Evolutionary conservation across 1,284 basidiomycete species (phyloP), one percentile per base, ranked within the genome.

Genomic region (Marasmius fiardii): DNA sequence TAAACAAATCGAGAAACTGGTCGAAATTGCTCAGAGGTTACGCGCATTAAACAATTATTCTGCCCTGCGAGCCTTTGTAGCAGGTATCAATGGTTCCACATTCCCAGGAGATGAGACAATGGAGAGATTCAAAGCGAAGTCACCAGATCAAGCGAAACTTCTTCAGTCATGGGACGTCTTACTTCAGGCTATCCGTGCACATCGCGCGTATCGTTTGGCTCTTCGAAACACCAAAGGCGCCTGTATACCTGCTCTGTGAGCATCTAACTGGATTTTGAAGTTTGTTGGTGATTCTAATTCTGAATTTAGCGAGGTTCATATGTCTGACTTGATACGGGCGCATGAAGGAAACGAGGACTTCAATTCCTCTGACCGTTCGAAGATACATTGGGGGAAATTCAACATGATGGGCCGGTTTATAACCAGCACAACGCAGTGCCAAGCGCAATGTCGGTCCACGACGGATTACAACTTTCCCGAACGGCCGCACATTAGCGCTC

Each of bases 301-400:
- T 20, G 28, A 55, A 48, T 56, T 20, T 64, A 92, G 90, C 69
- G 90, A 92, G 67, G 86, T 92, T n/a, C 90, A 92, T 59, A 82
- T 90, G 64, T 88, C 85, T 31, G 90, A 92, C 68, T 76, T 92
- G 43, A 86, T 90, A 51, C 82, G 83, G 58, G 84, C 89, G 7
- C 83, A 92, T 58, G 88, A 90, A 71, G 87, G 83, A 57, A 92
- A 92, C 59, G 74, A 77, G 6, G 88, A 92, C 63, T 74, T 77
- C 58, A 80, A 83, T 60, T 71, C 79, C 12, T 73, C 78, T 18
- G 83, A 89, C 63, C 71, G 79, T 4, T 71, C 66, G 33, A 86
- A 85, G 68, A 88, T 92, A 49, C 90, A 92, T 63, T 92, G 90
- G 90, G 90, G 86, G 21, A 92, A 92, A 68, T 92, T 86, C 69